phyloP scores from a whole-genome alignment of 2,329 filamentous ascomycete species.

The Helotiales sp. region DNA sequence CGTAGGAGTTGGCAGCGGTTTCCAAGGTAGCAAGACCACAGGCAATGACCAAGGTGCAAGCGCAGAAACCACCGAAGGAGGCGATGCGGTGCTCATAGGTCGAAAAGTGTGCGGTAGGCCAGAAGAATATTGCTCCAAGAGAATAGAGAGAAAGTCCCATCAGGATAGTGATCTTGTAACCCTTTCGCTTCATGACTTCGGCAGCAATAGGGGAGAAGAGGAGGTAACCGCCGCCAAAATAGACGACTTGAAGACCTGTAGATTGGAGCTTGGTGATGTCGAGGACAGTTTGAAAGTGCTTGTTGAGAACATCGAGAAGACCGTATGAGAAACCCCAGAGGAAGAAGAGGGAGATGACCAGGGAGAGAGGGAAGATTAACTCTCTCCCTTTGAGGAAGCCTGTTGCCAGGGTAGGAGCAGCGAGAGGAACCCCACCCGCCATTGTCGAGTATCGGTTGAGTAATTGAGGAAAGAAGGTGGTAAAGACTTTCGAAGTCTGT shows the following conservation, averaged over 20 bases:
- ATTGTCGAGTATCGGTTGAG: conserved; percentile 31
- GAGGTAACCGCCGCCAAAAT: conserved; percentile 71
- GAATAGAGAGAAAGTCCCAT: conserved; percentile 73
- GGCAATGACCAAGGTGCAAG: conserved; percentile 71
- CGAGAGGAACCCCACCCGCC: conserved; percentile 43
- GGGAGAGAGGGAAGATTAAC: conserved; percentile 50
- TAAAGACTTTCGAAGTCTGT: conserved; percentile 6
- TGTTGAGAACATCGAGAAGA: conserved; percentile 78
- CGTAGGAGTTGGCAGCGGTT: conserved; percentile 75
- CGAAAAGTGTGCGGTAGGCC: conserved; percentile 73
- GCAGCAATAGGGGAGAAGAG: conserved; percentile 67
- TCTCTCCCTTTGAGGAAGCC: conserved; percentile 40
- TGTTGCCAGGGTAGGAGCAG: conserved; percentile 37
- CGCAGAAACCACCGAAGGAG: conserved; percentile 78
- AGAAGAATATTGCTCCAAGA: conserved; percentile 76
- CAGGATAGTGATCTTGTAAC: conserved; percentile 79
- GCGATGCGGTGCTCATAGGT: conserved; percentile 50
- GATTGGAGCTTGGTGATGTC: conserved; percentile 63
- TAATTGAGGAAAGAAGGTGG: conserved; percentile 1
- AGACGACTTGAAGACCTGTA: conserved; percentile 67
- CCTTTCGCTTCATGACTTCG: conserved; percentile 70
- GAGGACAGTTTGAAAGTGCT: conserved; percentile 62
- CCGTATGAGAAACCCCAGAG: conserved; percentile 90
- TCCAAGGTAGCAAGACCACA: conserved; percentile 76
- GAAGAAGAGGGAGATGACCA: conserved; percentile 77